These are phyloP conservation scores for Exophiala lecanii-corni DNA, from an alignment of 2,329 filamentous ascomycete genomes.

Conservation along the genomic window DNA sequence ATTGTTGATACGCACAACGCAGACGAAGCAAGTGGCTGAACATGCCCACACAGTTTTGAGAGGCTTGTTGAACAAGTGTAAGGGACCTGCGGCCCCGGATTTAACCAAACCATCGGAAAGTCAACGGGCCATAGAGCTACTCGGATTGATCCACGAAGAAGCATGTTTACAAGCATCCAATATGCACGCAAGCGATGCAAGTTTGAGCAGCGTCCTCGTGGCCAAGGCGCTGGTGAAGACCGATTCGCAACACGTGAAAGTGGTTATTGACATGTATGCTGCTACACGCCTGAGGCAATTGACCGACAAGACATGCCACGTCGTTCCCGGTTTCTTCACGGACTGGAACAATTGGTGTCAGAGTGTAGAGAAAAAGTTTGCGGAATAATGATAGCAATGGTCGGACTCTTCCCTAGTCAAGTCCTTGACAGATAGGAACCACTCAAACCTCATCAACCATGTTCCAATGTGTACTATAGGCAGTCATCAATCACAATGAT, in stretches of 20 bases:
- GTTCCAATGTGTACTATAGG: too few species aligned
- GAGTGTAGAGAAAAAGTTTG: conserved; percentile 13
- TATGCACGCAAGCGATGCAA: conserved; percentile 69
- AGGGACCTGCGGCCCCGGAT: conserved; percentile 42
- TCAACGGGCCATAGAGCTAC: conserved; percentile 20
- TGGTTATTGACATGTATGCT: conserved; percentile 61
- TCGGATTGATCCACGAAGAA: conserved; percentile 66
- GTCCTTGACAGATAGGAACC: too few species aligned
- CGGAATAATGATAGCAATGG: conserved; percentile 1
- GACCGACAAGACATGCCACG: conserved; percentile 51
- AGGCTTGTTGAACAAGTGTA: conserved; percentile 63
- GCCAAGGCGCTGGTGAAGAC: conserved; percentile 41
- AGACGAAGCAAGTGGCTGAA: conserved; percentile 67
- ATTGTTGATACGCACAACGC: conserved; percentile 70
- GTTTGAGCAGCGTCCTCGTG: conserved; percentile 48
- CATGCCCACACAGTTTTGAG: conserved; percentile 70
- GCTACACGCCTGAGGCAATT: conserved; percentile 58
- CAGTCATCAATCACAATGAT: too few species aligned
- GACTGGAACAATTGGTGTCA: conserved; percentile 71
- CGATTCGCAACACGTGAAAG: conserved; percentile 49
- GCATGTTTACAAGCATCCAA: conserved; percentile 54
- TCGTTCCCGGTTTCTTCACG: conserved; percentile 62
- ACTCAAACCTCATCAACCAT: too few species aligned
- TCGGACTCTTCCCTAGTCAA: too few species aligned
- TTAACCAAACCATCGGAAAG: conserved; percentile 48